These are phyloP conservation scores for Penicillium polonicum DNA, from an alignment of 2,329 filamentous ascomycete genomes.

Conservation along the genomic window DNA sequence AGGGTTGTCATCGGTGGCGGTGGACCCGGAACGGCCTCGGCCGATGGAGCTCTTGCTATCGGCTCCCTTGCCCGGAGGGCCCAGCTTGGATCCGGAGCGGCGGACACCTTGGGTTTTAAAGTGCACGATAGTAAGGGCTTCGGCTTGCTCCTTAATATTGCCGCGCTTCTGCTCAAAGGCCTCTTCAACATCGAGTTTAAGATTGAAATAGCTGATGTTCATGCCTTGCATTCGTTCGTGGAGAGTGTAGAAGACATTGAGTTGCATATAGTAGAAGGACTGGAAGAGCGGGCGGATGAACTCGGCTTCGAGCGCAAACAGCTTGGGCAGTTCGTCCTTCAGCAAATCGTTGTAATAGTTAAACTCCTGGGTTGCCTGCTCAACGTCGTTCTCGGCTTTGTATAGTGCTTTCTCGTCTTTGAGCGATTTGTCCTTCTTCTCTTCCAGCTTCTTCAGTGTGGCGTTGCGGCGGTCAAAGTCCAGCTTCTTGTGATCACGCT, in stretches of 20 bases:
- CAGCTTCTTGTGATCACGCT: constrained; percentile 95
- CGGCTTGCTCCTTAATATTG: constrained; percentile 82
- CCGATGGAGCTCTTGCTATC: constrained; percentile 38
- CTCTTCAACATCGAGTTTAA: constrained; percentile 85
- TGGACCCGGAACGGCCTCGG: constrained; percentile 38
- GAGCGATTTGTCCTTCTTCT: constrained; percentile 93
- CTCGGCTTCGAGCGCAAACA: constrained; percentile 85
- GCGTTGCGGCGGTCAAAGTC: constrained; percentile 88
- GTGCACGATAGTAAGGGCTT: constrained; percentile 79
- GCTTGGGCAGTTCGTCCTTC: constrained; percentile 90
- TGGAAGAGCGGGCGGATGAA: constrained; percentile 98
- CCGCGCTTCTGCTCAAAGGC: constrained; percentile 87
- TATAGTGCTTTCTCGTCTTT: constrained; percentile 98
- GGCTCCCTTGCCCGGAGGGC: constrained; percentile 31
- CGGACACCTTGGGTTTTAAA: constrained; percentile 81
- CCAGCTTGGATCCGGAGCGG: constrained; percentile 34
- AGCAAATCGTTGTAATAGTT: constrained; percentile 97
- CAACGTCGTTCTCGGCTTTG: constrained; percentile 89
- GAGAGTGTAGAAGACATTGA: constrained; percentile 98
- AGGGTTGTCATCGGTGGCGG: constrained; percentile 54
- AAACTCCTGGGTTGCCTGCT: constrained; percentile 90
- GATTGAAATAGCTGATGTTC: constrained; percentile 96
- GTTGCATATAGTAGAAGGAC: constrained; percentile 99
- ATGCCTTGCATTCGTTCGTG: constrained; percentile 97
- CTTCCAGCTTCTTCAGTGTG: constrained; percentile 87